Evolutionary conservation across 768 basidiomycete species (phyloP), one percentile per base, ranked within the genome.

Genomic region (Leccinellum albellum): DNA sequence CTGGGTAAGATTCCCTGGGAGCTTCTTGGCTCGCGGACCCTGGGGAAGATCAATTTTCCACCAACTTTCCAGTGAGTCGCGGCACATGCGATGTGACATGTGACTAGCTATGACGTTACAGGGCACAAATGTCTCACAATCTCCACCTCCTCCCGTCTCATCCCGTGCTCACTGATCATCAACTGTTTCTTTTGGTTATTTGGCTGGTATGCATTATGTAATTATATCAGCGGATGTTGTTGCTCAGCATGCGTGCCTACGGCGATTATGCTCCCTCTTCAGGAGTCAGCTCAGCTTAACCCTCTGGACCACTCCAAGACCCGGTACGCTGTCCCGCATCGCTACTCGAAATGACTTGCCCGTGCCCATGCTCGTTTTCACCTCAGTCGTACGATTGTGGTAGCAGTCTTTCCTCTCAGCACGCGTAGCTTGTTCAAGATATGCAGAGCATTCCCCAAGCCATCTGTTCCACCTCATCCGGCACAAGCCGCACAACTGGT

Each of bases 201-300:
- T 89, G 49, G 87, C 78, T 62, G 86, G 85, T 82, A 64, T 42
- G 73, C 63, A 3, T 28, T 49, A n/a, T n/a, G n/a, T n/a, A 17
- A n/a, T 50, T 40, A 37, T 60, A 23, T 26, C 55, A 1, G 17
- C 53, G n/a, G 4, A 26, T 7, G 2, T 28, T 26, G 20, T 58
- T 14, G 28, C 42, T 49, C 46, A n/a, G n/a, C 31, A 31, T 3
- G 8, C 26, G 50, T 46, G 44, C 2, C 24, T 50, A 10, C 53
- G 87, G 88, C 86, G 8, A n/a, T n/a, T n/a, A 88, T 84, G 80
- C 70, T 84, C 20, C 81, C 83, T 1, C 63, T 68, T 3, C 78
- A 81, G 37, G 88, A 90, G 69, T 73, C 73, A 15, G 83, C 79
- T 10, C 86, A 86, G 59, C 73, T 91, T 26, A 90, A 91, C 85